These are phyloP conservation scores for Termitomyces sp. DNA, from an alignment of 768 basidiomycete genomes.

Conservation along the genomic window DNA sequence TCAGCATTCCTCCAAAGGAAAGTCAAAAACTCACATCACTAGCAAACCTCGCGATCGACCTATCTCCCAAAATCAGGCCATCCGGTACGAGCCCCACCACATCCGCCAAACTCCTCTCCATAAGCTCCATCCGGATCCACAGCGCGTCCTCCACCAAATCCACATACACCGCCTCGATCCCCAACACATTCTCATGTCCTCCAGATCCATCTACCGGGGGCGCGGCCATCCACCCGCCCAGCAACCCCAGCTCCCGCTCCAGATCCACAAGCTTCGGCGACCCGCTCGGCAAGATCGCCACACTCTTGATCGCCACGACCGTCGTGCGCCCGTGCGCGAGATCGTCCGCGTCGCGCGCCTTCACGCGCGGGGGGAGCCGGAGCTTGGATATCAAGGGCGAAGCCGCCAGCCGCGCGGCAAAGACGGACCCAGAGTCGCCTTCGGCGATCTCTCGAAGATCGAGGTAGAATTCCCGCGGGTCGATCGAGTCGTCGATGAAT, in stretches of 20 bases:
- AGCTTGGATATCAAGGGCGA: conserved; percentile 19
- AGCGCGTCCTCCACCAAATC: conserved; percentile 59
- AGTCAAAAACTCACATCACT: conserved; percentile 55
- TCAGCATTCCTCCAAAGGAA: not conserved
- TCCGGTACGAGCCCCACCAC: conserved; percentile 58
- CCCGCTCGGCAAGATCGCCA: conserved; percentile 52
- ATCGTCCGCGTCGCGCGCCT: conserved; percentile 33
- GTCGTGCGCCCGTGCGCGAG: conserved; percentile 26
- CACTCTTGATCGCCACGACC: conserved; percentile 74
- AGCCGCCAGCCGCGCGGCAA: conserved; percentile 32
- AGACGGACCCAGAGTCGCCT: conserved; percentile 76
- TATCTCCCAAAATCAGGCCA: conserved; percentile 63
- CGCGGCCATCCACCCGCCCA: conserved; percentile 39
- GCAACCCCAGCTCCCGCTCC: conserved; percentile 51
- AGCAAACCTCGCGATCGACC: conserved; percentile 67
- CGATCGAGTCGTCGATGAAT: conserved; percentile 57
- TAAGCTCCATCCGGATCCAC: conserved; percentile 88
- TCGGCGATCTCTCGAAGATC: conserved; percentile 78
- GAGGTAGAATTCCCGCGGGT: conserved; percentile 60
- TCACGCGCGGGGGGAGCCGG: conserved; percentile 32
- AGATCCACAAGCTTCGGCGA: conserved; percentile 62
- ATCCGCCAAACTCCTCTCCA: conserved; percentile 86
- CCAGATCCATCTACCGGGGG: conserved; percentile 32
- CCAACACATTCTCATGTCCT: conserved; percentile 55
- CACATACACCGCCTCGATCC: conserved; percentile 68